Conservation (phyloP, 1,284 basidiomycete genomes). For the Trametes hirsuta region DNA sequence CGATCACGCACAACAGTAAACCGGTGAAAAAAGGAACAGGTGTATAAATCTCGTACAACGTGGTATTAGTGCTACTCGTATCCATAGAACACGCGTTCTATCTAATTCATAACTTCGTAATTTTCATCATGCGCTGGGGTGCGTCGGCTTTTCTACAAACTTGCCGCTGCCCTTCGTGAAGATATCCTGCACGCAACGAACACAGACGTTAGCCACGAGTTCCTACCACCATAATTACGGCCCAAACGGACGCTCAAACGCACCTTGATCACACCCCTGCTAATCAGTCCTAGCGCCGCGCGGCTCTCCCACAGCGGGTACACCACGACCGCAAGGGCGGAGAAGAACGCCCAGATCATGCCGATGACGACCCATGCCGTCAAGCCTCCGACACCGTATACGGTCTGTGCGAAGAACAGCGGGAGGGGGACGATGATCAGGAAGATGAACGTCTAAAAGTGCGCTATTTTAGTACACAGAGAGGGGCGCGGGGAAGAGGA, state of each 20-base stretch:
- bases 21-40: no score
- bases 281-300: slow-evolving; percentile 61
- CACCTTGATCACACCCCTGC: slow-evolving; percentile 66
- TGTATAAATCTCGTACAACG: no score
- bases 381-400: slow-evolving; percentile 71
- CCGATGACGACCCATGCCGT: slow-evolving; percentile 80
- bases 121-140: background rate
- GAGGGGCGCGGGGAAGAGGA: background rate
- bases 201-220: background rate
- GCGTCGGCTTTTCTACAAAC: slow-evolving; percentile 29
- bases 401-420: slow-evolving; percentile 78
- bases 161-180: slow-evolving; percentile 56
- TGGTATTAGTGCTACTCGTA: no score
- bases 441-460: slow-evolving; percentile 58
- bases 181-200: slow-evolving; percentile 28
- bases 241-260: background rate
- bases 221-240: no score
- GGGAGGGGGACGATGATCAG: slow-evolving; percentile 81
- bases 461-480: background rate
- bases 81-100: no score
- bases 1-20: no score
- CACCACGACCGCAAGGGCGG: slow-evolving; percentile 76
- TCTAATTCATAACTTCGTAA: background rate
- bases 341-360: slow-evolving; percentile 83
- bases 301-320: slow-evolving; percentile 87